These are phyloP conservation scores for Apiospora marii DNA, from an alignment of 2,329 filamentous ascomycete genomes.

Conservation along the genomic window DNA sequence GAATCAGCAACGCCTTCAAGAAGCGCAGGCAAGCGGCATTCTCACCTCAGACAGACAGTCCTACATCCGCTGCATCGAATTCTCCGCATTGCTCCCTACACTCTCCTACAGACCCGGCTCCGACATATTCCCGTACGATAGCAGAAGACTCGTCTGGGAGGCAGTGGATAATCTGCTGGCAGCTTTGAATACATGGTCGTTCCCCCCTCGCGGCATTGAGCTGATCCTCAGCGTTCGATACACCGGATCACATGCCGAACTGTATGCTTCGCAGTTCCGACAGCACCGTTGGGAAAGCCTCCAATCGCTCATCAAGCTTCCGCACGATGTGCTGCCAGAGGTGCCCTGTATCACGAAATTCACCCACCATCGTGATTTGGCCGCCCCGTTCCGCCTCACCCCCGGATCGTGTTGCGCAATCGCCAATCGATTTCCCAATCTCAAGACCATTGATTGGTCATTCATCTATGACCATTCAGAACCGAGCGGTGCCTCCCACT, in stretches of 20 bases:
- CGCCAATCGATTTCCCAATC: neutral
- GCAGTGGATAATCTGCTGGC: neutral
- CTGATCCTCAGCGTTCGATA: neutral
- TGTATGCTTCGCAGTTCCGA: no score
- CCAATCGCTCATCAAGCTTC: neutral
- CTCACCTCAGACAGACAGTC: neutral
- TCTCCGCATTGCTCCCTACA: neutral
- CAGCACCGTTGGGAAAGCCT: no score
- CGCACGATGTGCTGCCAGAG: neutral
- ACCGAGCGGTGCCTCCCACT: no score
- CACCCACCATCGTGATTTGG: neutral
- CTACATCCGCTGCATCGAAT: neutral
- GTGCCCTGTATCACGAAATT: neutral
- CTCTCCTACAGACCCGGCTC: no score
- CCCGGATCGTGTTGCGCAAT: neutral
- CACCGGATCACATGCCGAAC: neutral
- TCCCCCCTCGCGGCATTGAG: neutral
- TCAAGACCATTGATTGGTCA: neutral
- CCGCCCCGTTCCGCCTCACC: neutral
- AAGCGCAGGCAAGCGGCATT: neutral
- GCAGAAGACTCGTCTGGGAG: neutral
- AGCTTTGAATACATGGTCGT: neutral
- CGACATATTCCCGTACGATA: fast-evolving
- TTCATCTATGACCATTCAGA: neutral
- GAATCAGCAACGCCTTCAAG: neutral